Evolutionary conservation across 1,139 yeast genomes (phyloP).

Genomic region (Yarrowia galli): DNA sequence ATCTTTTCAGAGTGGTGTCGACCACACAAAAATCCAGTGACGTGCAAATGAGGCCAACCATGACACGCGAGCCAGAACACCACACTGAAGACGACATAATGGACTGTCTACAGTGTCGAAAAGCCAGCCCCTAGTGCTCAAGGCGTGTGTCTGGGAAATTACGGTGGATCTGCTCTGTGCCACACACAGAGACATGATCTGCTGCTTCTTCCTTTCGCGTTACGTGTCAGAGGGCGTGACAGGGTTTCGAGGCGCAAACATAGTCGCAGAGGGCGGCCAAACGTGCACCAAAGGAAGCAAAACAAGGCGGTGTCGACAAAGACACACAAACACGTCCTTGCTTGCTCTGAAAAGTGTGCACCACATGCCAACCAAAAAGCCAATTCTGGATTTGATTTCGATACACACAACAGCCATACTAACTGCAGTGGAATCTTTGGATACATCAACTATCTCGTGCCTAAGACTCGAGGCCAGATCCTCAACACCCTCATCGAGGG

Average conservation of each 20-base stretch:
- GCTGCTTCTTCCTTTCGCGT: neutral
- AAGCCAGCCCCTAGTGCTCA: too few species aligned
- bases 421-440: slow-evolving; percentile 89
- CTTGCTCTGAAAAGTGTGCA: slow-evolving; percentile 18
- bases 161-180: neutral
- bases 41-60: neutral
- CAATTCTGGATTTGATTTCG: neutral
- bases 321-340: slow-evolving; percentile 1
- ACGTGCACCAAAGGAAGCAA: neutral
- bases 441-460: slow-evolving; percentile 93
- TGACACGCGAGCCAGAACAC: neutral
- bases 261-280: neutral
- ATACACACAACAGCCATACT: neutral
- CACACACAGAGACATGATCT: neutral
- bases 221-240: slow-evolving; percentile 29
- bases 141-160: neutral
- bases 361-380: slow-evolving; percentile 14
- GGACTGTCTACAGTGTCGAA: too few species aligned
- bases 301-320: slow-evolving; percentile 2
- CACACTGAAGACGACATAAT: neutral
- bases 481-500: slow-evolving; percentile 90
- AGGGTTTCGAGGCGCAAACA: slow-evolving; percentile 25
- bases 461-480: slow-evolving; percentile 90
- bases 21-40: neutral
- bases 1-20: neutral